phyloP scores from a whole-genome alignment of 148 eudicot species.

The Beta vulgaris region DNA sequence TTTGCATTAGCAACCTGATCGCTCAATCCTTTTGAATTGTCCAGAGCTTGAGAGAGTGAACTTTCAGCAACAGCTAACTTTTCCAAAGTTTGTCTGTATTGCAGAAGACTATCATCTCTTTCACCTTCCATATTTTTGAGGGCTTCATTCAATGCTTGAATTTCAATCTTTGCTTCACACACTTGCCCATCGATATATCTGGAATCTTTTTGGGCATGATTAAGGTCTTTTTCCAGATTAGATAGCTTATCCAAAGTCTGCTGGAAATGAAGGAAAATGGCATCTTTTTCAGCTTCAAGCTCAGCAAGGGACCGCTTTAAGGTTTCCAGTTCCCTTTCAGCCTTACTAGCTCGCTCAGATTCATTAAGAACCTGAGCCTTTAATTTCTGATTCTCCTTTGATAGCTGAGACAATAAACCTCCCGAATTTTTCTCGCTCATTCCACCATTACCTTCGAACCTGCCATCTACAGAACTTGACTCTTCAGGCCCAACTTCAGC shows the following conservation, averaged over 20 bases:
- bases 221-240: conserved; percentile 54
- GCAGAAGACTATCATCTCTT: conserved; percentile 45
- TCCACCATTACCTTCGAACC: conserved; percentile 12
- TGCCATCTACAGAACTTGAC: conserved; percentile 31
- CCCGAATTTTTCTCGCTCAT: conserved; percentile 22
- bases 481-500: conserved; percentile 30
- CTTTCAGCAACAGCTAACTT: conserved; percentile 53
- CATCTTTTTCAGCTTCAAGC: conserved; percentile 59
- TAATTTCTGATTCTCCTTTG: conserved; percentile 47
- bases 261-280: conserved; percentile 48
- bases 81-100: conserved; percentile 41
- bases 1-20: conserved; percentile 47
- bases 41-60: conserved; percentile 39
- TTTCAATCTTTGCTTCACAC: conserved; percentile 52
- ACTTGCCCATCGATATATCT: conserved; percentile 44
- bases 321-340: conserved; percentile 53
- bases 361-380: conserved; percentile 39
- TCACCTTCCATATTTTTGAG: conserved; percentile 56
- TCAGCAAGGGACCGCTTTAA: conserved; percentile 53
- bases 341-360: conserved; percentile 53
- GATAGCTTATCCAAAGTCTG: conserved; percentile 57
- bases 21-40: conserved; percentile 39
- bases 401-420: conserved; percentile 32
- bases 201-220: conserved; percentile 46
- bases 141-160: conserved; percentile 54